Base-by-base conservation (phyloP, 2,329 filamentous ascomycete genomes). In the Trichophyton simii region DNA sequence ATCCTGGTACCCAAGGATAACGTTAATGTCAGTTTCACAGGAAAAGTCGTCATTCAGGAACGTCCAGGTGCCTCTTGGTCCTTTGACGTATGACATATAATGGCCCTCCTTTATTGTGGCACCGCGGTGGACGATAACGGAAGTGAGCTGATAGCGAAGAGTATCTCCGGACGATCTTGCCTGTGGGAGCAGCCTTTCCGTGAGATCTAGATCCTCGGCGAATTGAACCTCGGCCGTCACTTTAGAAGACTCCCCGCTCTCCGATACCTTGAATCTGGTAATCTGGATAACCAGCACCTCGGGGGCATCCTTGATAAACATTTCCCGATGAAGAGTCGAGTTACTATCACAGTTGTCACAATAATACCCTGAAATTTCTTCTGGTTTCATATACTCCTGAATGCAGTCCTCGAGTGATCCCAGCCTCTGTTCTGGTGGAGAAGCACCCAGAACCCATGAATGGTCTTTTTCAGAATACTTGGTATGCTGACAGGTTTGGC, bases 281-380 rank as follows among this genome's bases (percentile, higher is more conserved):
- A 66, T 44, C n/a, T 60, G 57, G 31, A 65, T 60, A 52, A 63
- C 15, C 20, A 66, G 63, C 2, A 65, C 48, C 59, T 66, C 63
- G 8, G 63, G 63, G 6, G 65, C 60, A 18, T 63, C 61, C 9
- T 42, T 54, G 22, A 66, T 65, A 25, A 42, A 59, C n/a, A 41
- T 60, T 3, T 42, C 52, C 3, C 62, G 61, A 46, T 42, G 15
- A 36, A 55, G 9, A 7, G 38, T 20, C 2, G 58, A 57, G 3
- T 31, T 15, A 25, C n/a, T 11, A 11, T 48, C 36, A 25, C 63
- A 63, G 15, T 22, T 34, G 5, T 2, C 38, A 36, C 63, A 65
- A 9, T 50, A 52, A 9, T 52, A 61, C 13, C 46, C 44, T 8
- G 20, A 2, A 31, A 52, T 34, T 13, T 15, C 22, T 42, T 57